Base-by-base conservation (phyloP, 1,139 yeast species). In the Hemisphaericaspora xylanilytica region DNA sequence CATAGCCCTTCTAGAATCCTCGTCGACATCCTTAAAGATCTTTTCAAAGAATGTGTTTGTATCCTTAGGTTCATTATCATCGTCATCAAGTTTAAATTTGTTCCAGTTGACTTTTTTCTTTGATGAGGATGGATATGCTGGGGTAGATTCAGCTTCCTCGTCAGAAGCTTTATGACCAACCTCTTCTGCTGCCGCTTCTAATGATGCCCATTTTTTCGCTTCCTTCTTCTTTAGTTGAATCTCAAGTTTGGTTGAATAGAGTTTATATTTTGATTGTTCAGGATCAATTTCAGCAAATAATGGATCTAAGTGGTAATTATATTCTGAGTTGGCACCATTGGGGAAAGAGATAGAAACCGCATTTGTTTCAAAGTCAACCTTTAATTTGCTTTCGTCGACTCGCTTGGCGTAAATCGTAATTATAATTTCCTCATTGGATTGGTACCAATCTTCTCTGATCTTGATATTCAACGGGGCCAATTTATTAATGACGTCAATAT, bases 1-100 rank as follows among this genome's bases (percentile, higher is more conserved):
- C 97, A 94, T 94, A 1, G 99, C 99, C 42, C 95, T 73, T 50
- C 72, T 73, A 1, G 96, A 84, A 53, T 92, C 96, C 9, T 85
- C 95, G 55, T 89, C 96, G 0, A 95, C 94, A 48, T 76, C 81
- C 29, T 76, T 74, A 63, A 85, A 94, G 10, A 94, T 59, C 45
- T 79, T 73, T 48, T 80, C 75, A 66, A 94, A 92, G 53, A 94
- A 89, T 0, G 74, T 85, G 44, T 81, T 76, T 8, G 85, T 85
- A 34, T 63, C 67, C 13, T 67, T 73, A 1, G 63, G 70, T 3
- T 65, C 67, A 4, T 58, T 60, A 18, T 62, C 67, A 2, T 72
- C 80, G 16, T 75, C 75, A 4, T 73, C 79, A 2, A 75, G 63
- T 24, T 75, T 73, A 42, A 88, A 63, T 35, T 73, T 75, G 15